Percentiles rank a stretch among this genome's conserved stretches.
These are phyloP conservation scores for Colletotrichum graminicola DNA, from an alignment of 2,329 filamentous ascomycete genomes.

Conservation along the genomic window DNA sequence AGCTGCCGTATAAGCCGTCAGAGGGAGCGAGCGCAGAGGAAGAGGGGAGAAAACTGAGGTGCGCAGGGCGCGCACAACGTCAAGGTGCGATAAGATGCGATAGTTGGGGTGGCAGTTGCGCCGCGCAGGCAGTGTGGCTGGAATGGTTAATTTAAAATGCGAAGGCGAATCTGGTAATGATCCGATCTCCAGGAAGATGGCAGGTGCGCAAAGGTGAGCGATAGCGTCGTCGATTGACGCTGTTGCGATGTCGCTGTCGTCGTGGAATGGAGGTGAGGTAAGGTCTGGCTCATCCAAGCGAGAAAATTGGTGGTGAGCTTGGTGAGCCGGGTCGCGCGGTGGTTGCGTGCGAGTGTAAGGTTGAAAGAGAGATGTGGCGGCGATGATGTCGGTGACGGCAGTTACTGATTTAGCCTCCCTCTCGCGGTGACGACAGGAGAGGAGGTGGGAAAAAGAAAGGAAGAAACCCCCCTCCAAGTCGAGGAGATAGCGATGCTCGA, in stretches of 20 bases:
- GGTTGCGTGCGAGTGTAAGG: background rate
- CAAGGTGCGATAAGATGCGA: conserved; percentile 16
- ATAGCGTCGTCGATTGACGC: background rate
- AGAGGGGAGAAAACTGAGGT: conserved; percentile 2
- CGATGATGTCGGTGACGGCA: conserved; percentile 7
- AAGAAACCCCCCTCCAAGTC: background rate
- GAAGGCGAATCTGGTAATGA: conserved; percentile 23
- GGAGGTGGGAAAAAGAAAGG: background rate
- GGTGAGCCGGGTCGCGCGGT: background rate
- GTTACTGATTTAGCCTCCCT: background rate
- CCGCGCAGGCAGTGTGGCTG: conserved; percentile 8
- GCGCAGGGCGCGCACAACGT: conserved; percentile 15
- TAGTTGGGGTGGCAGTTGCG: conserved; percentile 2
- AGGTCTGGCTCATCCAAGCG: conserved; percentile 1
- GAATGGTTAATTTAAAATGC: conserved; percentile 33
- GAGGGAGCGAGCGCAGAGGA: conserved; percentile 20
- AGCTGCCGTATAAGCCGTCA: conserved; percentile 36
- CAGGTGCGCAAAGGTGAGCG: conserved; percentile 9
- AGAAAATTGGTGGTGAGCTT: background rate
- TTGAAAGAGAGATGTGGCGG: background rate
- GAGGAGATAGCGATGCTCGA: conserved; percentile 14
- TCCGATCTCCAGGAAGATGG: conserved; percentile 14
- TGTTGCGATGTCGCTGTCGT: conserved; percentile 7
- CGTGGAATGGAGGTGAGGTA: conserved; percentile 23
- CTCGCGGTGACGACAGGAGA: background rate